Evolutionary conservation across 139 green algal genomes (phyloP), one percentile per base, ranked within the genome.

Genomic region (Yamagishiella unicocca): DNA sequence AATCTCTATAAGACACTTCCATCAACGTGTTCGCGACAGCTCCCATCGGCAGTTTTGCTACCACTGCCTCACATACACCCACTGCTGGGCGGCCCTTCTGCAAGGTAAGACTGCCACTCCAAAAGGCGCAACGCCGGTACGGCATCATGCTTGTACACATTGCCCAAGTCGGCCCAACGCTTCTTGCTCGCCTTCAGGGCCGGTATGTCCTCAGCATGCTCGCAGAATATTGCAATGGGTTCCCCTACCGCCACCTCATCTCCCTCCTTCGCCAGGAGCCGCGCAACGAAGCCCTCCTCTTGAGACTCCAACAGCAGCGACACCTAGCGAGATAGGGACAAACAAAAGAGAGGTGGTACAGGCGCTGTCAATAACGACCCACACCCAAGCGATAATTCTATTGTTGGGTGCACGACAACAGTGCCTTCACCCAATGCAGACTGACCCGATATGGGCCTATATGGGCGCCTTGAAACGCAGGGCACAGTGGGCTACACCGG

Each of bases 241-340:
- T 24, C 27, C 4, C 80, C 80, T 2, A 86, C 80, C 43, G 64
- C n/a, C 62, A 86, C 43, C 43, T 67, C 43, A 43, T 77, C 80
- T 21, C 80, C 80, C 35, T 86, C 80, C 43, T 21, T 31, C 0
- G 45, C 80, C 64, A 86, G 45, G 14, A 78, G 64, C 12, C 42
- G 17, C 2, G 80, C 80, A n/a, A 86, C 64, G 7, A 54, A 25
- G 19, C n/a, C 80, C 31, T 86, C 80, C 64, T 86, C 80, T 31
- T 86, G 80, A 2, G 80, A 86, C 80, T 86, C 80, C 31, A 86
- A 43, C 31, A 86, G 66, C 43, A 86, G 80, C 19, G 79, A n/a
- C 1, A 85, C 79, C 79, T 85, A 61, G n/a, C n/a, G n/a, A n/a
- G n/a, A n/a, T n/a, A n/a, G n/a, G n/a, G n/a, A n/a, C n/a, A n/a